Conservation (phyloP, 129 eudicot species). For the Artemisia argyi region DNA sequence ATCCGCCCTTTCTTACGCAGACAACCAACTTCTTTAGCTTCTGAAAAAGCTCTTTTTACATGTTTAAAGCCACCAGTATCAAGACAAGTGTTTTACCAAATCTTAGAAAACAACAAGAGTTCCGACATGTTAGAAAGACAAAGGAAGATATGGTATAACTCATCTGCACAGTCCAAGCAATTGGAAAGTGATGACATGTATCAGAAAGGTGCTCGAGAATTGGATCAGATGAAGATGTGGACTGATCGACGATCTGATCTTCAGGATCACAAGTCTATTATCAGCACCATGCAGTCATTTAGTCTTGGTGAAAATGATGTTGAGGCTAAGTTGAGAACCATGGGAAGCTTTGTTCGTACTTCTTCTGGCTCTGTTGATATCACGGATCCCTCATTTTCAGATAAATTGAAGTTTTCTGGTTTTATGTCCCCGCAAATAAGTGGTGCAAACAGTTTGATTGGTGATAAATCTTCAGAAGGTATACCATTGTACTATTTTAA, state of each 20-base stretch:
- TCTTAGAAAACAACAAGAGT: constrained; percentile 74
- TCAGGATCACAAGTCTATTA: constrained; percentile 25
- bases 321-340: too few species aligned
- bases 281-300: constrained; percentile 30
- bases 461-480: constrained; percentile 82
- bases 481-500: constrained; percentile 84
- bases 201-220: constrained; percentile 55
- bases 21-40: constrained; percentile 84
- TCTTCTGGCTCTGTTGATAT: constrained; percentile 47
- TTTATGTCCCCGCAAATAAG: constrained; percentile 87
- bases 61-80: constrained; percentile 89
- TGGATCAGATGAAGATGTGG: constrained; percentile 73
- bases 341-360: constrained; percentile 49
- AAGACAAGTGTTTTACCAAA: constrained; percentile 63
- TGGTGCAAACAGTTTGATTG: constrained; percentile 47
- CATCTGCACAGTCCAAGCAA: constrained; percentile 68
- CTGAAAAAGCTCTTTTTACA: constrained; percentile 69
- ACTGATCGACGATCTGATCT: constrained; percentile 39
- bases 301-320: constrained; percentile 35
- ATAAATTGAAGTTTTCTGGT: constrained; percentile 83
- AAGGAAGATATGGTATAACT: constrained; percentile 93
- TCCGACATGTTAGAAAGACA: constrained; percentile 99
- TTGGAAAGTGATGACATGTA: constrained; percentile 49
- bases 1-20: constrained; percentile 88
- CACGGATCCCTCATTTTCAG: constrained; percentile 59